Base-by-base conservation (phyloP, 768 basidiomycete genomes). In the Kwoniella dendrophila region DNA sequence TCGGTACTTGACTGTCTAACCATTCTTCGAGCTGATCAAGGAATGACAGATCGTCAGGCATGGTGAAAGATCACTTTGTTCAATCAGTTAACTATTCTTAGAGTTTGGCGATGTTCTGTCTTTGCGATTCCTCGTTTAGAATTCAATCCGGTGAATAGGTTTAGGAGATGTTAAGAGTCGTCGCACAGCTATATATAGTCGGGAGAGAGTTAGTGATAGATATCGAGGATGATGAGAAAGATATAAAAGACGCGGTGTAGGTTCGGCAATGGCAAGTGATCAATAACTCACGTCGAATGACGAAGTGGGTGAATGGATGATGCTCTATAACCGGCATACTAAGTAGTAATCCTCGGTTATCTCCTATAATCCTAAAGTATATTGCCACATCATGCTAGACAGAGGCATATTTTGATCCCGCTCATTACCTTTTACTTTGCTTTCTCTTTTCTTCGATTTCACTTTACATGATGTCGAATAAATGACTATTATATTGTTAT, bases 21-120 rank as follows among this genome's bases (percentile, higher is more conserved):
- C 74, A 75, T 44, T 75, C 69, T 54, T 75, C 71, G 40, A 75
- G 64, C 47, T 75, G 72, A 59, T 73, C 71, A 27, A 75, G 64
- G 47, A 75, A 61, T 10, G 66, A 56, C 24, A 62, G 52, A 24
- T 74, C 73, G 59, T 63, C 65, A 0, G 60, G 66, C 73, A 74
- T 74, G 47, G 30, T 64, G 59, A 22, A 24, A 27, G 22, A 2
- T 26, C 34, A 6, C 10, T 47, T 20, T 26, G 44, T 16, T 36
- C 34, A 36, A 16, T 8, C 34, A 16, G 7, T 8, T 36, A 16
- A 8, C 34, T 36, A n/a, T n/a, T n/a, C n/a, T n/a, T n/a, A n/a
- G n/a, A n/a, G n/a, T n/a, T n/a, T n/a, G n/a, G n/a, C n/a, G n/a
- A n/a, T n/a, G n/a, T n/a, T n/a, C n/a, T n/a, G n/a, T n/a, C n/a